phyloP scores from a whole-genome alignment of 352 stramenopile genomes.

The Phytopythium montanum region DNA sequence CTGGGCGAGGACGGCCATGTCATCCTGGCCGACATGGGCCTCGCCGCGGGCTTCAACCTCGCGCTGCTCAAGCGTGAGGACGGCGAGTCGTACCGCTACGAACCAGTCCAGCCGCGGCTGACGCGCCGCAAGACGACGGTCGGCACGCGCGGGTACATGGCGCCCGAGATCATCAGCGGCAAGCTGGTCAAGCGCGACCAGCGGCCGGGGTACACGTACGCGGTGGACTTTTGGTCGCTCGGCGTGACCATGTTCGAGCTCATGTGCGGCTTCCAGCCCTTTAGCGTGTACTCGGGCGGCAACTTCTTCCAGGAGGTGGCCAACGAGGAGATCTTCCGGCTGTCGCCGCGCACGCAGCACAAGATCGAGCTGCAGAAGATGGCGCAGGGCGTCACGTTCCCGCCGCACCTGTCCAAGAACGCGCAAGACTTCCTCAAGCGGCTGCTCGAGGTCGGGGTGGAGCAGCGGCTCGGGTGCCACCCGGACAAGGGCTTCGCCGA shows the following conservation, averaged over 20 bases:
- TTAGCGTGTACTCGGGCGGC: slow-evolving; percentile 60
- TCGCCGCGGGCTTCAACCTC: slow-evolving; percentile 61
- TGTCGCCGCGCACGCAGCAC: slow-evolving; percentile 70
- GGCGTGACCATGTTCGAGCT: slow-evolving; percentile 88
- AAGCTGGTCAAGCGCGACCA: slow-evolving; percentile 80
- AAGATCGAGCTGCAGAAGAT: slow-evolving; percentile 83
- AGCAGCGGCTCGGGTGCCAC: slow-evolving; percentile 71
- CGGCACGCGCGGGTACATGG: slow-evolving; percentile 89
- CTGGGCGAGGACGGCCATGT: slow-evolving; percentile 87
- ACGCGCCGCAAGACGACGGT: slow-evolving; percentile 80
- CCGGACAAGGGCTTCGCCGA: slow-evolving; percentile 70
- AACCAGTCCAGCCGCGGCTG: slow-evolving; percentile 49
- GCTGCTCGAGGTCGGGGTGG: slow-evolving; percentile 75
- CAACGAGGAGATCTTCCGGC: slow-evolving; percentile 71
- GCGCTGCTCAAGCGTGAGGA: slow-evolving; percentile 56
- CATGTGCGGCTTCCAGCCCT: slow-evolving; percentile 84
- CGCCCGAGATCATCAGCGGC: slow-evolving; percentile 87
- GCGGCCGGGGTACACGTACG: slow-evolving; percentile 70
- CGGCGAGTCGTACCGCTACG: slow-evolving; percentile 34
- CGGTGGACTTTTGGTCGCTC: slow-evolving; percentile 82
- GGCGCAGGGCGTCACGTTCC: slow-evolving; percentile 61
- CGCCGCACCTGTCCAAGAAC: slow-evolving; percentile 51
- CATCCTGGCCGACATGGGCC: slow-evolving; percentile 88
- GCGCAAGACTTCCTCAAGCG: slow-evolving; percentile 77
- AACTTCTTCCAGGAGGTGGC: slow-evolving; percentile 80